Conservation (phyloP, 2,329 filamentous ascomycete species). For the Oidium heveae region DNA sequence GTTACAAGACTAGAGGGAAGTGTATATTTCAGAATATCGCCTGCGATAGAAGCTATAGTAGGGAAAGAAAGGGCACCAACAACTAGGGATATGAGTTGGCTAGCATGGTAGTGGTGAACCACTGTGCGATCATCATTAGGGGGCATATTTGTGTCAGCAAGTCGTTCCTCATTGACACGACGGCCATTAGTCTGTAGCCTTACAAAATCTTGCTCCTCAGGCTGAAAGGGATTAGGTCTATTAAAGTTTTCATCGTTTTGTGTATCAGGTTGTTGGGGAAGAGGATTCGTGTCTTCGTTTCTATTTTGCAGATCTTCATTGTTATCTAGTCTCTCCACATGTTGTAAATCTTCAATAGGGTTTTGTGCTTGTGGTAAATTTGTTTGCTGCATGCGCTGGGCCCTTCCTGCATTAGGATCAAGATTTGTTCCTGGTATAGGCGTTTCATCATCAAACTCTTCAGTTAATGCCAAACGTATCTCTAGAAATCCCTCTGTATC, state of each 20-base stretch:
- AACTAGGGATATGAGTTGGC: conserved; percentile 29
- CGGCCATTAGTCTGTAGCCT: too few relatives aligned
- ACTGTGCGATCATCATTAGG: not conserved
- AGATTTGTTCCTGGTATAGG: not conserved
- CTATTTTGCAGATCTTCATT: too few relatives aligned
- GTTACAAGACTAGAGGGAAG: conserved; percentile 25
- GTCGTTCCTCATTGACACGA: too few relatives aligned
- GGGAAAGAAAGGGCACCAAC: conserved; percentile 58
- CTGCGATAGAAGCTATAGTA: conserved; percentile 51
- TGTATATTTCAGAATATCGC: conserved; percentile 42
- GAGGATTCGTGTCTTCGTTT: too few relatives aligned
- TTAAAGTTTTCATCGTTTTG: too few relatives aligned
- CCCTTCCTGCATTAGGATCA: not conserved
- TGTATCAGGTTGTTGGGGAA: too few relatives aligned
- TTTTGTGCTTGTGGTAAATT: not conserved
- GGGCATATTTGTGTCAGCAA: too few relatives aligned
- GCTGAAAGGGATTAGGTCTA: too few relatives aligned
- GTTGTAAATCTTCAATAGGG: not conserved
- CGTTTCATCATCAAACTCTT: not conserved
- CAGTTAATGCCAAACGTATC: conserved; percentile 1
- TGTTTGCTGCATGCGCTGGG: too few relatives aligned
- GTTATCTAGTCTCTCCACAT: too few relatives aligned
- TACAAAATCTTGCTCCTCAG: too few relatives aligned
- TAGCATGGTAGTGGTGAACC: not conserved
- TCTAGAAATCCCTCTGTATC: conserved; percentile 12